Evolutionary conservation across 2,329 filamentous ascomycete genomes (phyloP), one percentile per base, ranked within the genome.

Genomic region (Tricladium varicosporioides): DNA sequence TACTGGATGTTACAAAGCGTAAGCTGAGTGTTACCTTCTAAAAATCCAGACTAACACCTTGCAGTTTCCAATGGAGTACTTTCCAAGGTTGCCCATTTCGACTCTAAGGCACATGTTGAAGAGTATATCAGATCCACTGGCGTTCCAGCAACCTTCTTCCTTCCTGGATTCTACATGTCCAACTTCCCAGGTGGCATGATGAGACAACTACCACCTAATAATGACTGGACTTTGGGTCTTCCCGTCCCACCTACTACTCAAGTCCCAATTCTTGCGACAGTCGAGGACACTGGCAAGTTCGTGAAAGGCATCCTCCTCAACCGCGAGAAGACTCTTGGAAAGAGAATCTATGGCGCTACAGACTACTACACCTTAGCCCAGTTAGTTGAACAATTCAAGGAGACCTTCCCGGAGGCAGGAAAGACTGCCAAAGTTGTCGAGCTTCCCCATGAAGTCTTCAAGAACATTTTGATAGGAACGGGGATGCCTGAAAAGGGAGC

Each of bases 121-220:
- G 66, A 70, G 11, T 71, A 71, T 9, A 69, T 72, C 40, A 59
- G 70, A 31, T 52, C 60, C 10, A 64, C 66, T n/a, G 74, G 72
- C 0, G 68, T 83, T 4, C 74, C 75, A 10, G 74, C 74, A 48
- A 74, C 79, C 0, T 82, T 79, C 65, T 75, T 79, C 60, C 69
- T 76, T 2, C 76, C 79, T 0, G 80, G 73, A 0, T 74, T 72
- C 42, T 83, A 80, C 59, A 82, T 83, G 79, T 74, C 76, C 60
- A 83, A 82, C 55, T 70, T 77, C 22, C 66, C 64, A 10, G 67
- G 63, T 14, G 53, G 54, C 11, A 63, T 54, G 53, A 63, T 70
- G 18, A 58, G 58, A 11, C 63, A 67, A 58, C 27, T 63, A 19
- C 61, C 65, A 31, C 63, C 63, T 5, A 64, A 68, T 54, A 67